Conservation (phyloP, 2,329 filamentous ascomycete species). For the Blumeria hordei region DNA sequence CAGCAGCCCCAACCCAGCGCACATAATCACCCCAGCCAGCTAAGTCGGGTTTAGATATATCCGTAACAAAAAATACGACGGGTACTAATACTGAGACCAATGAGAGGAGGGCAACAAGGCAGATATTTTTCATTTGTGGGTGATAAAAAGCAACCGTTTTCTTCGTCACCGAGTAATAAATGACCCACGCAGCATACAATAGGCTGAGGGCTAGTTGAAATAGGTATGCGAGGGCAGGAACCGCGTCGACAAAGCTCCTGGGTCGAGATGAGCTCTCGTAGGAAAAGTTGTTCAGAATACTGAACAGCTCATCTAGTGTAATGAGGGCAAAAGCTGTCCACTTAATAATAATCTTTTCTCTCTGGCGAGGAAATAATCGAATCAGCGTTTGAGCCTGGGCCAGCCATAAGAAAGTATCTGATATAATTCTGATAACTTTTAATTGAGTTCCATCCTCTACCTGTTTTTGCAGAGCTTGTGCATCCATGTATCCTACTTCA, state of each 20-base stretch:
- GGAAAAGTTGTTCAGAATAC: constrained; percentile 69
- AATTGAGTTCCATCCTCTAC: constrained; percentile 72
- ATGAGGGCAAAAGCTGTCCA: constrained; percentile 95
- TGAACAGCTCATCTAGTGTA: constrained; percentile 72
- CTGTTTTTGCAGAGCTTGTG: constrained; percentile 44
- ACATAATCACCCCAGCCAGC: constrained; percentile 58
- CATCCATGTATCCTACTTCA: constrained; percentile 54
- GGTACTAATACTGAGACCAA: constrained; percentile 42
- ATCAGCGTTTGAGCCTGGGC: constrained; percentile 94
- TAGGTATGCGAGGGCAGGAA: constrained; percentile 55
- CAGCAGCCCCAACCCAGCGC: constrained; percentile 50
- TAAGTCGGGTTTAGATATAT: constrained; percentile 44
- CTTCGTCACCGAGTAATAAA: constrained; percentile 50
- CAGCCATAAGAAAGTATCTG: constrained; percentile 89
- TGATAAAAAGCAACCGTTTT: constrained; percentile 49
- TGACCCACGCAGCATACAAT: constrained; percentile 49
- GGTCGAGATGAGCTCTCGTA: constrained; percentile 35
- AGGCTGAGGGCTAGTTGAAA: constrained; percentile 47
- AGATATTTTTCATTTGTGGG: constrained; percentile 46
- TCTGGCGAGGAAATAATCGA: constrained; percentile 79
- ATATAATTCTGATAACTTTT: constrained; percentile 75
- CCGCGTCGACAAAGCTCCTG: constrained; percentile 61
- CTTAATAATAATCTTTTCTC: constrained; percentile 96
- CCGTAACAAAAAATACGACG: constrained; percentile 51
- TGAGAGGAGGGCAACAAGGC: constrained; percentile 39